Evolutionary conservation across 2,329 filamentous ascomycete species (phyloP).

Genomic region (Penicillium polonicum): DNA sequence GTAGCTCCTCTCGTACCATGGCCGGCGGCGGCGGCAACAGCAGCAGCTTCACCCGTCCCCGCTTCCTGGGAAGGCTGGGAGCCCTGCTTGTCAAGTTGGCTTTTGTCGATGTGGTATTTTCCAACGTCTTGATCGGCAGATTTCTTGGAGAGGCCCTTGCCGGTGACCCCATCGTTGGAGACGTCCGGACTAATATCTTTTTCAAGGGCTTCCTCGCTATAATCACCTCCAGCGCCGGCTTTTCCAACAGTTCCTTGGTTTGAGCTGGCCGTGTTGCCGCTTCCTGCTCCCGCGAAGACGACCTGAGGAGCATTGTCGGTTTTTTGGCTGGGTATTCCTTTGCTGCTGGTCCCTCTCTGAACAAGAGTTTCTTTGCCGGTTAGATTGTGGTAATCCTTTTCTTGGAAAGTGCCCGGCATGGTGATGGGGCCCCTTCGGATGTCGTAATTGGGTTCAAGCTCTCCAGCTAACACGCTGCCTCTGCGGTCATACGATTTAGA

Average conservation of each 20-base stretch:
- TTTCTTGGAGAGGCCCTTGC: constrained; percentile 1
- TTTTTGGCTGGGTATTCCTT: not conserved
- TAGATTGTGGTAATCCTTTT: constrained; percentile 5
- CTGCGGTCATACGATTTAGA: not conserved
- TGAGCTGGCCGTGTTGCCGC: not conserved
- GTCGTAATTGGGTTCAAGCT: constrained; percentile 18
- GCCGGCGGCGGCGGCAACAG: not conserved
- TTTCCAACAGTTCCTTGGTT: not conserved
- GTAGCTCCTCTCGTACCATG: constrained; percentile 3
- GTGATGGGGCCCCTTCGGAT: constrained; percentile 24
- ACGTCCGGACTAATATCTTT: constrained; percentile 19
- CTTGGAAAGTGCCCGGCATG: constrained; percentile 7
- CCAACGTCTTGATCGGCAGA: not conserved
- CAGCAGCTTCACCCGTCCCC: constrained; percentile 1
- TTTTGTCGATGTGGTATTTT: constrained; percentile 4
- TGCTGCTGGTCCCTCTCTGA: constrained; percentile 6
- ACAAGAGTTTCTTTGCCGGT: constrained; percentile 1
- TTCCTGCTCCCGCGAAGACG: not conserved
- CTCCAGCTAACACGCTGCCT: constrained; percentile 4
- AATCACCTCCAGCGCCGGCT: not conserved
- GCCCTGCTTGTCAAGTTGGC: not conserved
- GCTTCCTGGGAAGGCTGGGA: constrained; percentile 1
- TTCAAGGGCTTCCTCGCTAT: not conserved
- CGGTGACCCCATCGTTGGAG: constrained; percentile 9
- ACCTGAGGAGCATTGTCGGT: not conserved